phyloP scores from a whole-genome alignment of 176 grass and related monocot species.

The Carex kokanica region DNA sequence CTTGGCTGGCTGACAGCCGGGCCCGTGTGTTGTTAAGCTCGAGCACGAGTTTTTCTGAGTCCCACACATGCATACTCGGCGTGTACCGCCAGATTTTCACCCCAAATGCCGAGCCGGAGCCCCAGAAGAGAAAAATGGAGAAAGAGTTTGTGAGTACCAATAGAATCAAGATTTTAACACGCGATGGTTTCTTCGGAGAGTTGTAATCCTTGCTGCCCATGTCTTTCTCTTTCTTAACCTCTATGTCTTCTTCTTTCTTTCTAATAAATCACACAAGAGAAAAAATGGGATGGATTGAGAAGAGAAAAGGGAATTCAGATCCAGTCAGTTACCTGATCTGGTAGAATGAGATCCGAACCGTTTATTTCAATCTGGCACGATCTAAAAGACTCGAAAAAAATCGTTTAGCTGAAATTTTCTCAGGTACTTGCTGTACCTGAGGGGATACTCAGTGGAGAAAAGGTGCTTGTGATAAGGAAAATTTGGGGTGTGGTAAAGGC shows the following conservation, averaged over 20 bases:
- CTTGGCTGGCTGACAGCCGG: slow-evolving; percentile 26
- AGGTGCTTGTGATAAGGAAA: background rate
- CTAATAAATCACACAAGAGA: background rate
- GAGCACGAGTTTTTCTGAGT: slow-evolving; percentile 32
- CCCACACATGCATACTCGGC: slow-evolving; percentile 30
- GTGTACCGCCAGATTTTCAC: slow-evolving; percentile 11
- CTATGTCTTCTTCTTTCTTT: background rate
- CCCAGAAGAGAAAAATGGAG: slow-evolving; percentile 27
- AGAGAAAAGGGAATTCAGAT: too few relatives aligned
- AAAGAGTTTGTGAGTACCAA: slow-evolving; percentile 24
- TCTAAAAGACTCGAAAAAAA: too few relatives aligned
- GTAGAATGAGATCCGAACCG: too few relatives aligned
- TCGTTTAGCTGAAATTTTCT: too few relatives aligned
- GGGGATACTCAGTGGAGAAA: too few relatives aligned
- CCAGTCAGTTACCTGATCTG: too few relatives aligned
- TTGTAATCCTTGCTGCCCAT: slow-evolving; percentile 57
- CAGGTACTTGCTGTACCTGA: too few relatives aligned
- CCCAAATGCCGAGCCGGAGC: background rate
- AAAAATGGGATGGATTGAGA: background rate
- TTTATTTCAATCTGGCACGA: too few relatives aligned
- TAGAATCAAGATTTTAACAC: slow-evolving; percentile 26
- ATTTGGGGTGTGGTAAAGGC: slow-evolving; percentile 8
- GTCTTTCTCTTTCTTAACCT: slow-evolving; percentile 11
- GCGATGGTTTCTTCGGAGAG: slow-evolving; percentile 21
- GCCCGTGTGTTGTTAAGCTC: slow-evolving; percentile 54